These are phyloP conservation scores for Suillus fuscotomentosus DNA, from an alignment of 768 basidiomycete genomes.

Conservation along the genomic window DNA sequence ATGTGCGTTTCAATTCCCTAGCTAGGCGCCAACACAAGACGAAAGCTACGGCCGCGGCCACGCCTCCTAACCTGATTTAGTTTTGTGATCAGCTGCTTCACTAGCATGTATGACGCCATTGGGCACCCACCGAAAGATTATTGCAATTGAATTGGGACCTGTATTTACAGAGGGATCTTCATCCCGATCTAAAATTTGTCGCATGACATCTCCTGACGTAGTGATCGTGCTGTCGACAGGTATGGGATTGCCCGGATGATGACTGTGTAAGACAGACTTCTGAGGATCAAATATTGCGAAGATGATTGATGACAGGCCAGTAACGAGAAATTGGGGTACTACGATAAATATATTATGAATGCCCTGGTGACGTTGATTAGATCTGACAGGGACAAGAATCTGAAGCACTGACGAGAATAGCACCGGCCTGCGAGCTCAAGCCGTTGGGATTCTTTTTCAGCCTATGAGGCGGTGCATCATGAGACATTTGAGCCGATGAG, in stretches of 20 bases:
- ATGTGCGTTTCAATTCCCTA: slow-evolving; percentile 48
- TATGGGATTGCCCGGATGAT: slow-evolving; percentile 20
- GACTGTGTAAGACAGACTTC: slow-evolving; percentile 41
- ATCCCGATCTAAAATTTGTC: slow-evolving; percentile 13
- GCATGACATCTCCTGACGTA: slow-evolving; percentile 8
- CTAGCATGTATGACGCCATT: slow-evolving; percentile 3
- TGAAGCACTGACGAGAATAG: slow-evolving; percentile 64
- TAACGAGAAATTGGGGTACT: slow-evolving; percentile 91
- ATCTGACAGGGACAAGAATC: slow-evolving; percentile 1
- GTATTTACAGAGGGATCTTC: slow-evolving; percentile 7
- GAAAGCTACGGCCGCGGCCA: slow-evolving; percentile 54
- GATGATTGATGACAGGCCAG: slow-evolving; percentile 78
- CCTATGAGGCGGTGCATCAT: slow-evolving; percentile 1
- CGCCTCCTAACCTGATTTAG: slow-evolving; percentile 50
- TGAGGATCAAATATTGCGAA: slow-evolving; percentile 82
- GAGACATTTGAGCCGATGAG: slow-evolving; percentile 11
- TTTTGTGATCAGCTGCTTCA: slow-evolving; percentile 1
- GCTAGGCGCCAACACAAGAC: slow-evolving; percentile 54
- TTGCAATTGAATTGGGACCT: slow-evolving; percentile 68
- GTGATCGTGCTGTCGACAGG: slow-evolving; percentile 11
- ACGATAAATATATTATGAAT: slow-evolving; percentile 96
- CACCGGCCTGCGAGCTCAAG: slow-evolving; percentile 82
- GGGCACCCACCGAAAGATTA: slow-evolving; percentile 71
- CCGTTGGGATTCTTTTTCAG: slow-evolving; percentile 22
- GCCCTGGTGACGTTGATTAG: slow-evolving; percentile 48